Evolutionary conservation across 2,329 filamentous ascomycete species (phyloP), one percentile per base, ranked within the genome.

Genomic region (Akanthomyces muscarius): DNA sequence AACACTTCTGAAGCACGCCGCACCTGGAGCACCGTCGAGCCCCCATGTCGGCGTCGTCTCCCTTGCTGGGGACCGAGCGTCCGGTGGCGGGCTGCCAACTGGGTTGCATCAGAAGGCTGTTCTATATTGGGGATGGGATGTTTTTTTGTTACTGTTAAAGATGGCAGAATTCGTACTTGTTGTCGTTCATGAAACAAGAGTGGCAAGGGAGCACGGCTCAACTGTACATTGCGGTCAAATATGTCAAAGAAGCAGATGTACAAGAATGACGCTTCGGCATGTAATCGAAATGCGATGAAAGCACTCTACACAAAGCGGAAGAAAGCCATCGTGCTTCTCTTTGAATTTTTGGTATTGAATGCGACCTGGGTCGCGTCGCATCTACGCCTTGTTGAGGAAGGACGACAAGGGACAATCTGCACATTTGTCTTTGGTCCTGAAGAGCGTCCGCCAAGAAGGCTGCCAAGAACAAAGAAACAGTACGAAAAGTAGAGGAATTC

Each of bases 1-100:
- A 33, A 62, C 60, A 62, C 60, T 54, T 62, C 52, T 62, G 51
- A 62, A 13, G 60, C 60, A 56, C 60, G 60, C 52, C 52, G 52
- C 52, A 62, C n/a, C 52, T 30, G n/a, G 33, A 48, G 30, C 10
- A 6, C 53, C 53, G 38, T 41, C 38, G 38, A 41, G 42, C 42
- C 42, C 42, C 42, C 42, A n/a, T 45, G 42, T 28, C 13, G 47
- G 47, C 18, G 14, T 4, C 44, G 18, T 36, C 48, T 52, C 48
- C 48, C 48, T 52, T n/a, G 42, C n/a, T 48, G 21, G 21, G 45
- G 45, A 48, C n/a, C 45, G 45, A 45, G 45, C 45, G 45, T 48
- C n/a, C 23, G 45, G 45, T 25, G 45, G 45, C 45, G 45, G 45
- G 45, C 45, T 23, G 45, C 45, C 45, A 48, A 13, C n/a, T 48